These are phyloP conservation scores for Aspergillus asperescens DNA, from an alignment of 495 filamentous ascomycete species.

Conservation along the genomic window DNA sequence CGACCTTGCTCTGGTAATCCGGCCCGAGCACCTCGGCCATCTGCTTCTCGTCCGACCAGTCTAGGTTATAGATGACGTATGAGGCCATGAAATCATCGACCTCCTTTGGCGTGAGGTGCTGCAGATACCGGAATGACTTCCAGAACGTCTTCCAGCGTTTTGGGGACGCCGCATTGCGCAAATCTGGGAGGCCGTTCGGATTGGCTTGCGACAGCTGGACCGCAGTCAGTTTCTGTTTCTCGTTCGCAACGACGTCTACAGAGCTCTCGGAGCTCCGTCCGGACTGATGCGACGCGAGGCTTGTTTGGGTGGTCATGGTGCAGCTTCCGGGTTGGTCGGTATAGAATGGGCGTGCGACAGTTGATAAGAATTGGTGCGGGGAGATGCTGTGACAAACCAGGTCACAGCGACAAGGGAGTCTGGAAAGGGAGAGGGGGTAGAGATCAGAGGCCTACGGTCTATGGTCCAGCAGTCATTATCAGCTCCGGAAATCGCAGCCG, in stretches of 20 bases:
- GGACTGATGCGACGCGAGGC: constrained; percentile 21
- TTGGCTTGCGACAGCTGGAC: constrained; percentile 16
- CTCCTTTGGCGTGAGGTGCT: constrained; percentile 52
- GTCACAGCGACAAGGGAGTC: neutral
- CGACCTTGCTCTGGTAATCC: constrained; percentile 54
- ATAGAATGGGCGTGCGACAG: too few species aligned
- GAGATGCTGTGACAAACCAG: neutral
- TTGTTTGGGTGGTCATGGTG: constrained; percentile 6
- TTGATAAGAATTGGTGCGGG: too few species aligned
- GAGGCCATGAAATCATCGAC: constrained; percentile 63
- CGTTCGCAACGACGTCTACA: constrained; percentile 33
- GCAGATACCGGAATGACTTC: constrained; percentile 52
- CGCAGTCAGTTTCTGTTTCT: constrained; percentile 32
- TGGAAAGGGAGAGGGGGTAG: too few species aligned
- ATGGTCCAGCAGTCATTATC: constrained; percentile 6
- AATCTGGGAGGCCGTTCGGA: constrained; percentile 20
- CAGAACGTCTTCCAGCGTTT: constrained; percentile 52
- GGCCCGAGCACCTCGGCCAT: constrained; percentile 55
- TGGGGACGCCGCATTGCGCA: constrained; percentile 47
- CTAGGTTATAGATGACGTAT: constrained; percentile 61
- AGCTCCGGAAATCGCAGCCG: neutral
- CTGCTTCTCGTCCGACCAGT: constrained; percentile 55
- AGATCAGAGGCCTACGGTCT: neutral
- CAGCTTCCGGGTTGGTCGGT: too few species aligned
- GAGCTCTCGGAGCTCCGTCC: constrained; percentile 42